These are phyloP conservation scores for Blastobotrys niveus DNA, from an alignment of 1,139 yeast species.

Conservation along the genomic window DNA sequence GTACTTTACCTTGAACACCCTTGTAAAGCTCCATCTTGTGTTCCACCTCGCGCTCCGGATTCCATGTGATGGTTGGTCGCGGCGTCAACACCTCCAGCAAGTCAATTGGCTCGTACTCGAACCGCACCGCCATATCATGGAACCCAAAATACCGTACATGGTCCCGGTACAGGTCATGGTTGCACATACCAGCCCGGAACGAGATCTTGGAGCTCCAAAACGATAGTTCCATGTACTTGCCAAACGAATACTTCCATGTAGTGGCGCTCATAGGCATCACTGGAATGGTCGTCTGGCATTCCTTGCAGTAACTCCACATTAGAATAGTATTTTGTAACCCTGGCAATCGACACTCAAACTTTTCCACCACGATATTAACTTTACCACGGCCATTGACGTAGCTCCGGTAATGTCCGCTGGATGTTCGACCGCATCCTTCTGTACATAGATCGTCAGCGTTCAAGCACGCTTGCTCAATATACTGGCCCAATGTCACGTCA, in stretches of 20 bases:
- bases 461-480: slow-evolving; percentile 73
- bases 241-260: slow-evolving; percentile 87
- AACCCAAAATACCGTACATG: slow-evolving; percentile 82
- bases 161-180: slow-evolving; percentile 72
- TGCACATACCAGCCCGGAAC: slow-evolving; percentile 53
- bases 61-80: slow-evolving; percentile 62
- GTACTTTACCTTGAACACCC: slow-evolving; percentile 49
- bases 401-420: slow-evolving; percentile 72
- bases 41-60: slow-evolving; percentile 62
- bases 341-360: slow-evolving; percentile 49
- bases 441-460: slow-evolving; percentile 63
- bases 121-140: slow-evolving; percentile 69
- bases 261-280: slow-evolving; percentile 81
- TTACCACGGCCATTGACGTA: slow-evolving; percentile 88
- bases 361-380: slow-evolving; percentile 70
- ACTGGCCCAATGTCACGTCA: slow-evolving; percentile 85
- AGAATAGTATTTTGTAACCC: slow-evolving; percentile 63
- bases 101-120: slow-evolving; percentile 72
- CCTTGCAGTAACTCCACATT: slow-evolving; percentile 89
- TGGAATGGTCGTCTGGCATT: slow-evolving; percentile 71
- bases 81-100: slow-evolving; percentile 78
- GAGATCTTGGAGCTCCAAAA: slow-evolving; percentile 61
- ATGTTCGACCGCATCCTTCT: slow-evolving; percentile 71
- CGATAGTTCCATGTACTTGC: slow-evolving; percentile 80
- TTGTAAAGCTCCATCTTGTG: slow-evolving; percentile 61